Conservation (phyloP, 495 filamentous ascomycete genomes). For the Podospora pseudopauciseta region DNA sequence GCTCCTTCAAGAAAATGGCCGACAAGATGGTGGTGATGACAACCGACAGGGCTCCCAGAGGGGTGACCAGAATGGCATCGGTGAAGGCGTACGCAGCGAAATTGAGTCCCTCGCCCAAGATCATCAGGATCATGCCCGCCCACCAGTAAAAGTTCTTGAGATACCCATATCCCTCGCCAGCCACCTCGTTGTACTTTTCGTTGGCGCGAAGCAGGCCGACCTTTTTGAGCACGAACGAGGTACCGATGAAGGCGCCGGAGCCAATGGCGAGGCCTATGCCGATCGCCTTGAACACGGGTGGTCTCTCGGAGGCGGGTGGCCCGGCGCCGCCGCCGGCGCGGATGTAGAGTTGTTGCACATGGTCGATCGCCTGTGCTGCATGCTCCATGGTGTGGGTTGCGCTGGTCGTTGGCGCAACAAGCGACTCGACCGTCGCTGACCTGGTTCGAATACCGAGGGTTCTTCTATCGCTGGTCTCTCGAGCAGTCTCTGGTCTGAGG, state of each 20-base stretch:
- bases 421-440: not conserved
- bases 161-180: slow-evolving; percentile 96
- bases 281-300: slow-evolving; percentile 71
- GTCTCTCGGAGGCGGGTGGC: slow-evolving; percentile 30
- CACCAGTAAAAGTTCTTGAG: slow-evolving; percentile 96
- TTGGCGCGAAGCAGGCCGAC: slow-evolving; percentile 86
- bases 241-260: slow-evolving; percentile 90
- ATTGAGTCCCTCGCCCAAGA: slow-evolving; percentile 94
- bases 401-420: not conserved
- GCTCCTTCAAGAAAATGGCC: slow-evolving; percentile 93
- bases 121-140: slow-evolving; percentile 95
- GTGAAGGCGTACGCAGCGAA: slow-evolving; percentile 97
- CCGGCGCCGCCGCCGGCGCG: slow-evolving; percentile 31
- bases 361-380: slow-evolving; percentile 36
- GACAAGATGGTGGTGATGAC: slow-evolving; percentile 91
- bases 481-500: not conserved
- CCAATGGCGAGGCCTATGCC: slow-evolving; percentile 82
- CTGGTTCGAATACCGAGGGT: not conserved
- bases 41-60: slow-evolving; percentile 89
- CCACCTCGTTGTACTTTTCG: slow-evolving; percentile 92
- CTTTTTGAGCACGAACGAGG: slow-evolving; percentile 96
- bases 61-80: slow-evolving; percentile 94
- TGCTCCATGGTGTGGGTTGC: slow-evolving; percentile 37
- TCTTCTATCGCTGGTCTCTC: not conserved
- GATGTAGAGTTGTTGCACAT: slow-evolving; percentile 42